Conservation (phyloP, 2,329 filamentous ascomycete species). For the Chalara sp. region DNA sequence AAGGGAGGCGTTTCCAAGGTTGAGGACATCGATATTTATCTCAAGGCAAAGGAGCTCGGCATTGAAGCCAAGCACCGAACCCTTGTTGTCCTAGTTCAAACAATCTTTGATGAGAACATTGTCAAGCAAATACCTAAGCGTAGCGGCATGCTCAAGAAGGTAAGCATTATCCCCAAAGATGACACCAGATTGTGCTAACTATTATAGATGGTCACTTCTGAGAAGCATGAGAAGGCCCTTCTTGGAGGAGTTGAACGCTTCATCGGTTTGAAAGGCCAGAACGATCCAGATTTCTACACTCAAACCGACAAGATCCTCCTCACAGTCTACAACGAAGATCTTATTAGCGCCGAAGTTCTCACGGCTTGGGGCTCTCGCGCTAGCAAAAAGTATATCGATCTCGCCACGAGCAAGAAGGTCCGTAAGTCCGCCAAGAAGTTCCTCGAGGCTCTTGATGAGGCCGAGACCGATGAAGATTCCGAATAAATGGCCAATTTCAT, state of each 20-base stretch:
- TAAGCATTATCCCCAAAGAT: slow-evolving; percentile 33
- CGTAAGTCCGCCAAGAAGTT: slow-evolving; percentile 92
- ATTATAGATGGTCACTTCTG: slow-evolving; percentile 69
- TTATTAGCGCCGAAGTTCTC: slow-evolving; percentile 81
- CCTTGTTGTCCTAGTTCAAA: slow-evolving; percentile 84
- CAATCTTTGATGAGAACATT: slow-evolving; percentile 87
- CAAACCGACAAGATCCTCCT: slow-evolving; percentile 82
- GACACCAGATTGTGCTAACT: background rate
- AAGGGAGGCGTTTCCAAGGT: slow-evolving; percentile 73
- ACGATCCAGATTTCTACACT: slow-evolving; percentile 71
- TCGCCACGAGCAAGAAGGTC: slow-evolving; percentile 86
- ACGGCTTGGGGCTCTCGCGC: slow-evolving; percentile 90
- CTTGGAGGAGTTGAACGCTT: slow-evolving; percentile 94
- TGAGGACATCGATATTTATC: slow-evolving; percentile 83
- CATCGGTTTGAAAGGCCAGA: slow-evolving; percentile 62
- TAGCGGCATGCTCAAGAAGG: slow-evolving; percentile 81
- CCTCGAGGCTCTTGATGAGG: slow-evolving; percentile 86
- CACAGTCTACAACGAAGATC: slow-evolving; percentile 83
- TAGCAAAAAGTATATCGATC: slow-evolving; percentile 96
- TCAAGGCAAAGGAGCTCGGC: slow-evolving; percentile 94
- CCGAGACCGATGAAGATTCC: slow-evolving; percentile 61
- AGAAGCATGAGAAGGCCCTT: slow-evolving; percentile 92
- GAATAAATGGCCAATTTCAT: slow-evolving; percentile 37
- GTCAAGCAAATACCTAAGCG: slow-evolving; percentile 80
- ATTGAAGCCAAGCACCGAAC: slow-evolving; percentile 95